phyloP scores from a whole-genome alignment of 1,284 basidiomycete species.

The Rhodotorula sp. region DNA sequence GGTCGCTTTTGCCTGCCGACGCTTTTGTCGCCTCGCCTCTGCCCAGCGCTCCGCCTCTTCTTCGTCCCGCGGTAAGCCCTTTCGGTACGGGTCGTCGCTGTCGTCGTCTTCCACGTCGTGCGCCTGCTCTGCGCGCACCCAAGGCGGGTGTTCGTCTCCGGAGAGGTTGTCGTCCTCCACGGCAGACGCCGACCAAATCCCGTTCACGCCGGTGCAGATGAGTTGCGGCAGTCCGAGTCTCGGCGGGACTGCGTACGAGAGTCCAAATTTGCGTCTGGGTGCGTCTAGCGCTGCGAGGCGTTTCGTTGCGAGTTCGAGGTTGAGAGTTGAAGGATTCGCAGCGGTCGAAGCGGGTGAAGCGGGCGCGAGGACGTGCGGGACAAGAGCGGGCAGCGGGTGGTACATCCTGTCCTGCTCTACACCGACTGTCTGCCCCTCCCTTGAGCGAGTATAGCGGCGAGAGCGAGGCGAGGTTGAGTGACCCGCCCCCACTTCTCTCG shows the following conservation, averaged over 20 bases:
- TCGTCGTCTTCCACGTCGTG: not conserved
- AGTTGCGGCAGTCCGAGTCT: not conserved
- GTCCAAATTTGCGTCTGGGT: not conserved
- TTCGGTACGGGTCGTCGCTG: not conserved
- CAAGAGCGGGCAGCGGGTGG: not conserved
- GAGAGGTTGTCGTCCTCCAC: not conserved
- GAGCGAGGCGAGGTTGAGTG: not conserved
- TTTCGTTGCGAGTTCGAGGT: not conserved
- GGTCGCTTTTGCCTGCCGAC: not conserved
- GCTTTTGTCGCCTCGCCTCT: not conserved
- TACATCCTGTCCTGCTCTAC: too few species aligned
- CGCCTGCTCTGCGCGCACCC: not conserved
- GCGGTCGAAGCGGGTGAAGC: not conserved
- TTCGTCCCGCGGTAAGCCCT: slow-evolving; percentile 1
- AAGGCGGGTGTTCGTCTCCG: not conserved
- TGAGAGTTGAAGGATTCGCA: not conserved
- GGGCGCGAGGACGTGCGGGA: slow-evolving; percentile 8
- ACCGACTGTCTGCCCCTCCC: too few species aligned
- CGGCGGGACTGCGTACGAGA: not conserved
- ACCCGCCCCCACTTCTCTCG: not conserved
- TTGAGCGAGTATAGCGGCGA: not conserved
- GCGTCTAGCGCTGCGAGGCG: not conserved
- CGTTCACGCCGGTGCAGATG: not conserved
- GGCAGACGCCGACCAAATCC: not conserved
- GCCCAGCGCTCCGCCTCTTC: slow-evolving; percentile 1